Percentiles rank a stretch among this genome's conserved stretches.
These are phyloP conservation scores for Stachybotrys elegans DNA, from an alignment of 2,329 filamentous ascomycete genomes.

Conservation along the genomic window DNA sequence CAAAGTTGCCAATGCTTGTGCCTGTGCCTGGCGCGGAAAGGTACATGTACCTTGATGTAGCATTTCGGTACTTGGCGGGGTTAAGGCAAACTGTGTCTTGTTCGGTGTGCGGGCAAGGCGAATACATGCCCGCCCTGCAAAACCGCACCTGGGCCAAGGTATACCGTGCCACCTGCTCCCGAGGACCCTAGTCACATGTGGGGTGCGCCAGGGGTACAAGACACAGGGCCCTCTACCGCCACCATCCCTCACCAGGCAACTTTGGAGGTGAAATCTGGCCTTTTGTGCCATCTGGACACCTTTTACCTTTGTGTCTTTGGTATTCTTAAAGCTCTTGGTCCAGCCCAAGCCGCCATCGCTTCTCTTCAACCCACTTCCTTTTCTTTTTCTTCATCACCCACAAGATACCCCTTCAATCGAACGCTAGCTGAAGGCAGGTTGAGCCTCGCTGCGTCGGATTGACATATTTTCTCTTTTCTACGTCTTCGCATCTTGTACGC, in stretches of 20 bases:
- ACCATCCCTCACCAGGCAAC: too few relatives aligned
- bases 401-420: constrained; percentile 22
- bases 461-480: constrained; percentile 18
- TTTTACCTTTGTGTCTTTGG: constrained; percentile 29
- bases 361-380: constrained; percentile 21
- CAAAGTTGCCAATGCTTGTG: too few relatives aligned
- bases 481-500: constrained; percentile 13
- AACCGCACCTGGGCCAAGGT: too few relatives aligned
- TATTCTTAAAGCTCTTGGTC: too few relatives aligned
- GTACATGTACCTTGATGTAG: too few relatives aligned
- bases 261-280: constrained; percentile 41
- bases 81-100: too few relatives aligned
- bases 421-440: constrained; percentile 22
- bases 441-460: constrained; percentile 20
- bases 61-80: too few relatives aligned
- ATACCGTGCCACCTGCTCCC: too few relatives aligned
- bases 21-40: too few relatives aligned
- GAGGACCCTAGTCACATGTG: constrained; percentile 28
- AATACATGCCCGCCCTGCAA: too few relatives aligned
- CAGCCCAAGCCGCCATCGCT: constrained; percentile 24
- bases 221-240: too few relatives aligned
- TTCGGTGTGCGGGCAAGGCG: too few relatives aligned
- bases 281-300: constrained; percentile 42
- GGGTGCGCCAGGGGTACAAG: constrained; percentile 9
- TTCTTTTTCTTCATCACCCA: constrained; percentile 20